Conservation (phyloP, 164 flowering plant genomes). For the Brasenia schreberi region DNA sequence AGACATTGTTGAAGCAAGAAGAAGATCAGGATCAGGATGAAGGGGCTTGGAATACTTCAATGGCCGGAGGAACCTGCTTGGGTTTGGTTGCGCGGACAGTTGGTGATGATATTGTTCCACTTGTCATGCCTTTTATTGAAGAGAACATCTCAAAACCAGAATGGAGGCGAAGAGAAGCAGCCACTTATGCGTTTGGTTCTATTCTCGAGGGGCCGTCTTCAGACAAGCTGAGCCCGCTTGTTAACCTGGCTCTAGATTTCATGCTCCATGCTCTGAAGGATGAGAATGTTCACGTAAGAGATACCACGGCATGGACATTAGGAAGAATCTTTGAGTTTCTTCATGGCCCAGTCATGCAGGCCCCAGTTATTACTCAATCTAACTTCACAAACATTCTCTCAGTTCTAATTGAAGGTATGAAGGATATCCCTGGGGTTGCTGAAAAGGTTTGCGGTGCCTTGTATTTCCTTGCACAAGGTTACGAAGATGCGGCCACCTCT, state of each 20-base stretch:
- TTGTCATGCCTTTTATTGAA: constrained; percentile 51
- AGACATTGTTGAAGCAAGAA: constrained; percentile 51
- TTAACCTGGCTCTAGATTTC: constrained; percentile 39
- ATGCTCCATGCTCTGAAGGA: constrained; percentile 50
- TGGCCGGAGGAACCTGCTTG: constrained; percentile 68
- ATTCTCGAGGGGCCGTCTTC: constrained; percentile 54
- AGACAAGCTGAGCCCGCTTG: constrained; percentile 36
- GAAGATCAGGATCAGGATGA: constrained; percentile 64
- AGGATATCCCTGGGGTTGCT: constrained; percentile 55
- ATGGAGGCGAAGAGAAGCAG: constrained; percentile 63
- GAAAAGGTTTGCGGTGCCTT: constrained; percentile 64
- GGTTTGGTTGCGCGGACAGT: constrained; percentile 55
- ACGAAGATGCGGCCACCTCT: constrained; percentile 31
- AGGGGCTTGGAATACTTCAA: constrained; percentile 59
- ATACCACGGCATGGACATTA: constrained; percentile 60
- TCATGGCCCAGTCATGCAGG: constrained; percentile 41
- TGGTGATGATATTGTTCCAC: constrained; percentile 54
- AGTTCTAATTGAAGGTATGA: constrained; percentile 49
- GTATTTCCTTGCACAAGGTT: constrained; percentile 60
- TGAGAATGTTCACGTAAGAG: constrained; percentile 54
- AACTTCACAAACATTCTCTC: constrained; percentile 41
- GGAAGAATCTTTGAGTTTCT: constrained; percentile 55
- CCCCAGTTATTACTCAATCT: constrained; percentile 34
- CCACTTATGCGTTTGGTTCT: constrained; percentile 61
- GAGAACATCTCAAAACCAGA: constrained; percentile 50